Conservation (phyloP, 352 stramenopile species). For the Globisporangium canariense region DNA sequence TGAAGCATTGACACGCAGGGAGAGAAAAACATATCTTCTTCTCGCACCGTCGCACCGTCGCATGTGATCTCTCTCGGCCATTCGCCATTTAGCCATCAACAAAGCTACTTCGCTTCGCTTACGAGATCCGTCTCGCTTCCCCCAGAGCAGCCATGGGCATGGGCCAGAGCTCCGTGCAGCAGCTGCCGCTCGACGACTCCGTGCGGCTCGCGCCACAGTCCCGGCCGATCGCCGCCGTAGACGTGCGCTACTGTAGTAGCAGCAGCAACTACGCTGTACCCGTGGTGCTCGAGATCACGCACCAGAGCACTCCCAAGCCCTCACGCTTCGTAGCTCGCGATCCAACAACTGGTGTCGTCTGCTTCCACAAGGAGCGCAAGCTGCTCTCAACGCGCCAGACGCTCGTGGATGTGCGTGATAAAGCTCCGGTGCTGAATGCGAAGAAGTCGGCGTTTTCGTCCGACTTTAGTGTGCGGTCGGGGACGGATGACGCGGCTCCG, state of each 20-base stretch:
- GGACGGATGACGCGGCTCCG: neutral
- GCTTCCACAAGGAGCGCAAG: conserved; percentile 9
- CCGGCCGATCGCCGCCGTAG: neutral
- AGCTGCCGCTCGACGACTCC: neutral
- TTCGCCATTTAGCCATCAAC: neutral
- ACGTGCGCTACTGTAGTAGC: neutral
- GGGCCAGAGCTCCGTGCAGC: neutral
- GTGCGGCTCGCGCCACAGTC: neutral
- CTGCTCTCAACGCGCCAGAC: conserved; percentile 4
- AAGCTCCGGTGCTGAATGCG: neutral
- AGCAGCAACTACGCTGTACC: too few species aligned
- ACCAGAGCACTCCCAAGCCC: neutral
- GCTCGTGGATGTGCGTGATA: neutral
- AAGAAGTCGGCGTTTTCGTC: neutral
- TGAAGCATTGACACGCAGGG: too few species aligned
- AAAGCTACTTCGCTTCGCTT: neutral
- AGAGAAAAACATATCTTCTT: too few species aligned
- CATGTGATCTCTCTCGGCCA: neutral
- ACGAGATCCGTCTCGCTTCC: neutral
- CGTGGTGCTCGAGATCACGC: conserved; percentile 4
- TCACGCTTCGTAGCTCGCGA: conserved; percentile 10
- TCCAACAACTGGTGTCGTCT: neutral
- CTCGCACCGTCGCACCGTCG: too few species aligned
- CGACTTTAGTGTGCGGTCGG: neutral
- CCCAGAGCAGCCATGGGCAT: neutral